phyloP scores from a whole-genome alignment of 305 asterid species.

The Ruellia speciosa region DNA sequence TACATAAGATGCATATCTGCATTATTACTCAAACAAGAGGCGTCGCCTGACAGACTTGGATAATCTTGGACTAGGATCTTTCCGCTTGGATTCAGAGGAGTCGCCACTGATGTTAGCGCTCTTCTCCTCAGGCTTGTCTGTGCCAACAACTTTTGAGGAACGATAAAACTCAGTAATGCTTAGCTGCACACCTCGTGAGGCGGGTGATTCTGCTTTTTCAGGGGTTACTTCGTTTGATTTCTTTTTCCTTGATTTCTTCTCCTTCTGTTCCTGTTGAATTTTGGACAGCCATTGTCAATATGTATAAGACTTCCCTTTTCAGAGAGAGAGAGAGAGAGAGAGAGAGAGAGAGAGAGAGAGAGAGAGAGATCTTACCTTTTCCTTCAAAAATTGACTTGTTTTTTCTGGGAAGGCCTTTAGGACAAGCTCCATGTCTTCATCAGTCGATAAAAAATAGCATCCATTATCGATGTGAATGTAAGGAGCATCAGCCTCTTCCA shows the following conservation, averaged over 20 bases:
- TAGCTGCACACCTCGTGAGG: slow-evolving; percentile 46
- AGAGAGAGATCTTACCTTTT: slow-evolving; percentile 43
- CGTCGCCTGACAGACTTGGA: slow-evolving; percentile 77
- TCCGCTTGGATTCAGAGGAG: slow-evolving; percentile 43
- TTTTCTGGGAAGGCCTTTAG: slow-evolving; percentile 62
- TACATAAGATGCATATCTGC: slow-evolving; percentile 3
- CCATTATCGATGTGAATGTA: slow-evolving; percentile 40
- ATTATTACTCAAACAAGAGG: slow-evolving; percentile 46
- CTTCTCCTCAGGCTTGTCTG: slow-evolving; percentile 37
- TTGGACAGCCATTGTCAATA: slow-evolving; percentile 21
- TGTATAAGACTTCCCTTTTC: background rate
- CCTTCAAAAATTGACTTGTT: slow-evolving; percentile 43
- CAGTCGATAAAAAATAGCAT: slow-evolving; percentile 55
- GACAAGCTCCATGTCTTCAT: slow-evolving; percentile 82
- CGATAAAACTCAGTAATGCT: slow-evolving; percentile 69
- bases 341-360: slow-evolving; percentile 11
- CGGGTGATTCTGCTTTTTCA: slow-evolving; percentile 38
- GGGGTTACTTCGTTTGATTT: slow-evolving; percentile 36
- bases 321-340: background rate
- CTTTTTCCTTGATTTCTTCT: slow-evolving; percentile 42
- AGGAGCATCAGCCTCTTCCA: slow-evolving; percentile 52
- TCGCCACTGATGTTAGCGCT: slow-evolving; percentile 23
- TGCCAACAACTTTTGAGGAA: slow-evolving; percentile 47
- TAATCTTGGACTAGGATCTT: slow-evolving; percentile 30
- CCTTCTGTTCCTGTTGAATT: slow-evolving; percentile 60